Conservation (phyloP, 176 grass and related monocot genomes). For the Microstegium vimineum region DNA sequence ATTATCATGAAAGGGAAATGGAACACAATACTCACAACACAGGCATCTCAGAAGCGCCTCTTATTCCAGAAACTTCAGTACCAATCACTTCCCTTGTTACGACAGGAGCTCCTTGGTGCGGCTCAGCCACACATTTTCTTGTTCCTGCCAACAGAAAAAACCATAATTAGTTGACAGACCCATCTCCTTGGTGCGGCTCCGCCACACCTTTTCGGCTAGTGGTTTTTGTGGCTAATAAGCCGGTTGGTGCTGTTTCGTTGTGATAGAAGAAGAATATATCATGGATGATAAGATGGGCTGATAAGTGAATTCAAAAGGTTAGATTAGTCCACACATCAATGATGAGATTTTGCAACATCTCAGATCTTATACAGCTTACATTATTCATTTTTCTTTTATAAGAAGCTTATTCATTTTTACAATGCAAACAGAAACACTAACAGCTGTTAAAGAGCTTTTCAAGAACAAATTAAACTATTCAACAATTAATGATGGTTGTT, state of each 20-base stretch:
- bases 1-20: neutral
- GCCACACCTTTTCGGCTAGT: too few species aligned
- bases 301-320: too few species aligned
- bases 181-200: too few species aligned
- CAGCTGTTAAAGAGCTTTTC: neutral
- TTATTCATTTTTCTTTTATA: neutral
- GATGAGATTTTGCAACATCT: neutral
- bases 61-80: constrained; percentile 29
- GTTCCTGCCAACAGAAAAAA: constrained; percentile 23
- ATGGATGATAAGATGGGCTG: too few species aligned
- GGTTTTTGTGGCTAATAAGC: too few species aligned
- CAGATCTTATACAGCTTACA: neutral
- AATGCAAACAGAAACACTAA: neutral
- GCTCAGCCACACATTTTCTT: neutral
- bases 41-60: neutral
- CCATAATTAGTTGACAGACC: neutral
- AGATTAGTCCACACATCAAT: neutral
- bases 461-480: neutral
- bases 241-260: too few species aligned
- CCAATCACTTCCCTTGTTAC: constrained; percentile 4
- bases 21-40: neutral
- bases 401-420: neutral
- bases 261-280: too few species aligned
- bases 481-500: neutral
- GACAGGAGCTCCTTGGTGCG: neutral